Evolutionary conservation across 2,329 filamentous ascomycete genomes (phyloP).

Genomic region (Dothideomycetes sp.): DNA sequence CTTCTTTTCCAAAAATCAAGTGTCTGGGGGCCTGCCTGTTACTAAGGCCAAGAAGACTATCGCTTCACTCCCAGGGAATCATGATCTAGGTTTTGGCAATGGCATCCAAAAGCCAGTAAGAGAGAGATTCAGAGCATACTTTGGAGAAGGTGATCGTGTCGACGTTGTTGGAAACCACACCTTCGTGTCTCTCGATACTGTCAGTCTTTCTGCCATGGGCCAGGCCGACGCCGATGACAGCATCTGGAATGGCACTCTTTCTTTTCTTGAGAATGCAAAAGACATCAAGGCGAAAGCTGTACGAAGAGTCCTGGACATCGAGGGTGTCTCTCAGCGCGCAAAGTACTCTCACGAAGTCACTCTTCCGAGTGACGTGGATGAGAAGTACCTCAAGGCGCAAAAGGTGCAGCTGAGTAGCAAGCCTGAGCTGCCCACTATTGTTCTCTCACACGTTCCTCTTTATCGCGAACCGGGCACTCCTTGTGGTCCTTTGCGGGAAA

Average conservation of each 20-base stretch:
- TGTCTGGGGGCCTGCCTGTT: constrained; percentile 49
- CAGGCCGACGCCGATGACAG: constrained; percentile 43
- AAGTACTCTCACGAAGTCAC: constrained; percentile 22
- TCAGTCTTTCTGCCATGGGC: constrained; percentile 71
- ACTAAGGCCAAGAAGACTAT: constrained; percentile 71
- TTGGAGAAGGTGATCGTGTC: constrained; percentile 83
- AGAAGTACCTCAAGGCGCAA: constrained; percentile 22
- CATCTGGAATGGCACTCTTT: constrained; percentile 65
- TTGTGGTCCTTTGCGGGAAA: constrained; percentile 79
- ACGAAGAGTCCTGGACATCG: constrained; percentile 54
- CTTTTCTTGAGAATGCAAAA: constrained; percentile 63
- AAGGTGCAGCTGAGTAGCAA: constrained; percentile 9
- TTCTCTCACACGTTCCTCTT: constrained; percentile 84
- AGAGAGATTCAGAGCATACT: constrained; percentile 74
- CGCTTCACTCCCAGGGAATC: constrained; percentile 81
- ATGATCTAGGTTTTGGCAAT: constrained; percentile 83
- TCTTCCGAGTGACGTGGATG: constrained; percentile 18
- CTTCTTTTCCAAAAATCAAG: constrained; percentile 47
- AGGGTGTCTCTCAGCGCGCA: constrained; percentile 40
- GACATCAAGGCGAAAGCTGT: constrained; percentile 56
- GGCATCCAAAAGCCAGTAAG: constrained; percentile 73
- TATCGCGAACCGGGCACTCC: constrained; percentile 73
- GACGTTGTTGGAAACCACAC: constrained; percentile 92
- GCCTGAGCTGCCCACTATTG: constrained; percentile 67
- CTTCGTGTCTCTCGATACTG: constrained; percentile 80